Evolutionary conservation across 805 yeast genomes (phyloP).

Genomic region (Pichia kluyveri): DNA sequence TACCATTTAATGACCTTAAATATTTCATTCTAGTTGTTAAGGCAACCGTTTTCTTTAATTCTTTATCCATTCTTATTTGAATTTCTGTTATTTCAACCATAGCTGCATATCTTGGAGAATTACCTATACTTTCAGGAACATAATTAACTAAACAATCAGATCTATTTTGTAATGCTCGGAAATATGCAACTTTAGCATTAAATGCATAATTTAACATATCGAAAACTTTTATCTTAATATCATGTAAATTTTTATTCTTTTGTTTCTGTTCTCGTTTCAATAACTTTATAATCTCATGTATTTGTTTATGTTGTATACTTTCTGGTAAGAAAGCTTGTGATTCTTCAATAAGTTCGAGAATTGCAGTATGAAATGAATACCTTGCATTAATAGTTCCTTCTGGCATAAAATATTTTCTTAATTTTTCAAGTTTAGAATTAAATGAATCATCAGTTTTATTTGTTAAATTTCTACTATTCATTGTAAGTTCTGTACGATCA

Average conservation of each 20-base stretch:
- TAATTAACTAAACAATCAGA: slow-evolving; percentile 71
- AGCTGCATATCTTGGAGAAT: slow-evolving; percentile 18
- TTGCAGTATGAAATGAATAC: slow-evolving; percentile 17
- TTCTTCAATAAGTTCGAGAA: slow-evolving; percentile 17
- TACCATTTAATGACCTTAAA: slow-evolving; percentile 32
- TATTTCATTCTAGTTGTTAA: slow-evolving; percentile 39
- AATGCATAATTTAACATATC: slow-evolving; percentile 53
- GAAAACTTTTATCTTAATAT: slow-evolving; percentile 39
- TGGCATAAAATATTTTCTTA: slow-evolving; percentile 23
- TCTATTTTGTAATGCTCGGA: slow-evolving; percentile 72
- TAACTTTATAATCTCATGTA: background rate
- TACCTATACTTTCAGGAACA: slow-evolving; percentile 20
- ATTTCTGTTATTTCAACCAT: slow-evolving; percentile 10
- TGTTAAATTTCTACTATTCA: background rate
- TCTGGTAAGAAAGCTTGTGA: slow-evolving; percentile 1
- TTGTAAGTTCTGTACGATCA: background rate
- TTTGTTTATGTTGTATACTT: background rate
- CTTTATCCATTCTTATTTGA: slow-evolving; percentile 11
- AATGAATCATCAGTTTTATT: background rate
- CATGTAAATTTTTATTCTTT: slow-evolving; percentile 33
- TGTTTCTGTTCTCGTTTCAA: slow-evolving; percentile 29
- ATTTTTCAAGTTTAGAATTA: slow-evolving; percentile 9
- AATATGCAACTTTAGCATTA: slow-evolving; percentile 76
- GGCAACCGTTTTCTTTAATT: slow-evolving; percentile 1
- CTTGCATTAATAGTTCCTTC: slow-evolving; percentile 27